A percentile compares a stretch with the other conserved stretches of the same genome.
Evolutionary conservation across 495 filamentous ascomycete species (phyloP).

Genomic region (Lichenothelia convexa): DNA sequence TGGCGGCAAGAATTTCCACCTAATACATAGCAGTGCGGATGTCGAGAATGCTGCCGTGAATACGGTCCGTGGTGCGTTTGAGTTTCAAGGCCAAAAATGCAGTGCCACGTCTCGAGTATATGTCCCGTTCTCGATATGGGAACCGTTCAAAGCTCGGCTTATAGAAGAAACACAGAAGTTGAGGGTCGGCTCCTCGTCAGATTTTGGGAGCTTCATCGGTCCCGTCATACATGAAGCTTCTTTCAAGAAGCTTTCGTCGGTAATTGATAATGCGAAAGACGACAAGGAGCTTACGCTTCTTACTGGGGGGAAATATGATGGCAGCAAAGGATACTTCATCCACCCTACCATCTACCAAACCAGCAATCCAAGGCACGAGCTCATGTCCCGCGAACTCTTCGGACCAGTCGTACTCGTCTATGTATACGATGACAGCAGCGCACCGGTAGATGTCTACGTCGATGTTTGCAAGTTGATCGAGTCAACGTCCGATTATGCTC

Average conservation of each 20-base stretch:
- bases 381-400: slow-evolving; percentile 45
- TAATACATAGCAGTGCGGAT: slow-evolving; percentile 21
- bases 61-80: slow-evolving; percentile 25
- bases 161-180: slow-evolving; percentile 19
- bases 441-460: slow-evolving; percentile 11
- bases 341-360: slow-evolving; percentile 50
- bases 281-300: slow-evolving; percentile 43
- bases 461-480: slow-evolving; percentile 20
- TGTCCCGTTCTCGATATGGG: slow-evolving; percentile 20
- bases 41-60: slow-evolving; percentile 22
- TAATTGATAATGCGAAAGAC: slow-evolving; percentile 42
- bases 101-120: slow-evolving; percentile 21
- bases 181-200: slow-evolving; percentile 19
- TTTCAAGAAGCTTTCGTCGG: slow-evolving; percentile 21
- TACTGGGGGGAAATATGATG: slow-evolving; percentile 40
- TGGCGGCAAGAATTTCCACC: slow-evolving; percentile 27
- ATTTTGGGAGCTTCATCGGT: slow-evolving; percentile 25
- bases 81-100: slow-evolving; percentile 28
- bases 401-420: slow-evolving; percentile 42
- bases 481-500: slow-evolving; percentile 19
- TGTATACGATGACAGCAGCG: slow-evolving; percentile 36
- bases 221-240: slow-evolving; percentile 24
- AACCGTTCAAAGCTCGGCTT: slow-evolving; percentile 16
- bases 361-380: slow-evolving; percentile 42
- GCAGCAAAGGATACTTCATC: slow-evolving; percentile 44